These are phyloP conservation scores for Lachancea sp. DNA, from an alignment of 805 yeast genomes.

Conservation along the genomic window DNA sequence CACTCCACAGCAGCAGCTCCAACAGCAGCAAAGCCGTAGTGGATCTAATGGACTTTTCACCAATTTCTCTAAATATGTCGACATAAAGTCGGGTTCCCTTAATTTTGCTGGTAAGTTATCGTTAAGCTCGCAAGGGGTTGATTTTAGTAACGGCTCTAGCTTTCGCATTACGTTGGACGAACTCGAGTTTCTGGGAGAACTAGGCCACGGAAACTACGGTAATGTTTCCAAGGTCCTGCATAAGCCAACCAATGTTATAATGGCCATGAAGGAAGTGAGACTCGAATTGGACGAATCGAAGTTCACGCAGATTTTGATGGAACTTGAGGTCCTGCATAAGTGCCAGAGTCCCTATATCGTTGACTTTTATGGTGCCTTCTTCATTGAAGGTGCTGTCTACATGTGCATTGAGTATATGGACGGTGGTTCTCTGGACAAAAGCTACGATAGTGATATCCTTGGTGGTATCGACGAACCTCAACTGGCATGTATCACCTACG, in stretches of 20 bases:
- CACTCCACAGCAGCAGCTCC: constrained; percentile 15
- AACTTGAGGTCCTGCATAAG: constrained; percentile 84
- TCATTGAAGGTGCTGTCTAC: constrained; percentile 95
- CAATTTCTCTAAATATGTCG: constrained; percentile 79
- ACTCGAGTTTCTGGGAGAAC: constrained; percentile 71
- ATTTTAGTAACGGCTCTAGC: constrained; percentile 81
- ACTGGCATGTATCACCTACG: constrained; percentile 70
- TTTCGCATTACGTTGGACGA: constrained; percentile 84
- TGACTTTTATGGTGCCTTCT: constrained; percentile 95
- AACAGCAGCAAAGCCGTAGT: constrained; percentile 5
- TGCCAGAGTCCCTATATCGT: constrained; percentile 89
- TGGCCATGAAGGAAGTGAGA: constrained; percentile 98
- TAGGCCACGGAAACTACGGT: constrained; percentile 96
- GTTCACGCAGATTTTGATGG: constrained; percentile 93
- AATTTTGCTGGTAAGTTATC: constrained; percentile 93
- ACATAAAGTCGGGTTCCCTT: constrained; percentile 84
- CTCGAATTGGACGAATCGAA: constrained; percentile 90
- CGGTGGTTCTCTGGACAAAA: constrained; percentile 87
- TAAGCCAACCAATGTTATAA: constrained; percentile 81
- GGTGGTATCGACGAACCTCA: constrained; percentile 70
- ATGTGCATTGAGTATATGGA: constrained; percentile 98
- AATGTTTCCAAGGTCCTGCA: constrained; percentile 90
- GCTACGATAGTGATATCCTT: constrained; percentile 52
- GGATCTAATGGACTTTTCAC: constrained; percentile 56
- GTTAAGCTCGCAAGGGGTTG: constrained; percentile 84